Conservation (phyloP, 1,284 basidiomycete genomes). For the Sporisorium iseilematis-ciliati region DNA sequence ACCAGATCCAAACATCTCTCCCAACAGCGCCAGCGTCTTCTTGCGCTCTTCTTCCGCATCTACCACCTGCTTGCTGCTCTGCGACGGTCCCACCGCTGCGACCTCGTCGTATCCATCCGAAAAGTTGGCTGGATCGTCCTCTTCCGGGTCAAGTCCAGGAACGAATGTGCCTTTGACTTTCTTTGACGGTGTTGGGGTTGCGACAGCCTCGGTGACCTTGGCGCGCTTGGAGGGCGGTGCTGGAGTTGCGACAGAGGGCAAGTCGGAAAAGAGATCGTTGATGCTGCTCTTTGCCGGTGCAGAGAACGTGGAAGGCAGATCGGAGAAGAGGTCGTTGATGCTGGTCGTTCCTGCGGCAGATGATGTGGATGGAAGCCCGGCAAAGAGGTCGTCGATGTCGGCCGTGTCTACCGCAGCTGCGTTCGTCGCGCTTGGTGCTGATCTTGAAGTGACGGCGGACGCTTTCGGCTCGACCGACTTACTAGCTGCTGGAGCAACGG, state of each 20-base stretch:
- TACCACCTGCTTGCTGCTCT: slow-evolving; percentile 11
- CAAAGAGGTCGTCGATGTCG: slow-evolving; percentile 43
- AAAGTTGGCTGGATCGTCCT: slow-evolving; percentile 55
- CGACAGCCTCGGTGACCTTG: slow-evolving; percentile 4
- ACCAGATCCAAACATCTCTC: slow-evolving; percentile 74
- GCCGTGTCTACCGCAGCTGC: slow-evolving; percentile 22
- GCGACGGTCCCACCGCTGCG: slow-evolving; percentile 8
- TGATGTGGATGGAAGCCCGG: slow-evolving; percentile 1
- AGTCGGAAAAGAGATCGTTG: slow-evolving; percentile 38
- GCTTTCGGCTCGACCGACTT: slow-evolving; percentile 7
- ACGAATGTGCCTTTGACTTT: slow-evolving; percentile 29
- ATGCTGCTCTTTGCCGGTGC: slow-evolving; percentile 2
- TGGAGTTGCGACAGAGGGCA: slow-evolving; percentile 9
- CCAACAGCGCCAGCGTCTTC: slow-evolving; percentile 47
- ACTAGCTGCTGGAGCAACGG: slow-evolving; percentile 15
- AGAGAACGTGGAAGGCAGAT: background rate
- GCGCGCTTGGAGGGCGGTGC: slow-evolving; percentile 11
- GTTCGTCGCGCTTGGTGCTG: background rate
- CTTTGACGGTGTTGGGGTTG: slow-evolving; percentile 11
- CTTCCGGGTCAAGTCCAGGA: slow-evolving; percentile 45
- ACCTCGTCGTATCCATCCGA: slow-evolving; percentile 65
- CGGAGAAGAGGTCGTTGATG: slow-evolving; percentile 29
- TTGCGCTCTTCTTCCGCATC: slow-evolving; percentile 35
- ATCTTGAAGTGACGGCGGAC: background rate
- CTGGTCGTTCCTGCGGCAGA: slow-evolving; percentile 1